These are phyloP conservation scores for Acacia concinna DNA, from an alignment of 331 rosid species.

Conservation along the genomic window DNA sequence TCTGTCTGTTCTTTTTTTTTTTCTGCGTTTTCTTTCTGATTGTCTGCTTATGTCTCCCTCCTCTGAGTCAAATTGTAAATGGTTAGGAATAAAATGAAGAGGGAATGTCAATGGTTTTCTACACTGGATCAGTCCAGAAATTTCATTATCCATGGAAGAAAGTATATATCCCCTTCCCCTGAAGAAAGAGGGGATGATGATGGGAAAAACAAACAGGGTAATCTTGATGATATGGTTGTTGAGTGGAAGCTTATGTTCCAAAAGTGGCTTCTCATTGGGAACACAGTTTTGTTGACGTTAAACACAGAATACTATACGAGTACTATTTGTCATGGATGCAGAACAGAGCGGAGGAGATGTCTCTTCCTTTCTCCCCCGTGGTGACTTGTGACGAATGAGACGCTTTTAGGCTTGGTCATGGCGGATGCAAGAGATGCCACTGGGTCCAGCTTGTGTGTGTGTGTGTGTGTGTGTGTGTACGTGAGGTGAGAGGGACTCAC, in stretches of 20 bases:
- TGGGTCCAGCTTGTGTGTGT: constrained; percentile 17
- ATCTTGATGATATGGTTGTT: neutral
- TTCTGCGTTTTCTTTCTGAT: neutral
- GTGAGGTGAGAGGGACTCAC: too few relatives aligned
- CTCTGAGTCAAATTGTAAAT: constrained; percentile 49
- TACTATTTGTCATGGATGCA: too few relatives aligned
- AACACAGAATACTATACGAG: neutral
- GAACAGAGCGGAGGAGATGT: neutral
- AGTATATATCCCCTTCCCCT: too few relatives aligned
- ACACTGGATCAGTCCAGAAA: neutral
- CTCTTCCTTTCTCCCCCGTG: neutral
- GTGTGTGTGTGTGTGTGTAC: too few relatives aligned
- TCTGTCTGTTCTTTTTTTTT: too few relatives aligned
- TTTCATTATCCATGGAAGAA: neutral
- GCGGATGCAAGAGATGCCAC: constrained; percentile 28
- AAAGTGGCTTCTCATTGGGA: neutral
- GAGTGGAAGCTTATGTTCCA: neutral
- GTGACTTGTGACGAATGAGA: neutral
- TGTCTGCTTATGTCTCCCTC: neutral
- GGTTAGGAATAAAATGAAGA: constrained; percentile 1
- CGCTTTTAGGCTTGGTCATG: neutral
- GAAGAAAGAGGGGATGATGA: neutral
- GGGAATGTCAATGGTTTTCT: constrained; percentile 17
- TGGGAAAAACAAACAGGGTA: neutral
- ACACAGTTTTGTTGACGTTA: neutral